Conservation (phyloP, 164 flowering plant genomes). For the Euptelea pleiosperma region DNA sequence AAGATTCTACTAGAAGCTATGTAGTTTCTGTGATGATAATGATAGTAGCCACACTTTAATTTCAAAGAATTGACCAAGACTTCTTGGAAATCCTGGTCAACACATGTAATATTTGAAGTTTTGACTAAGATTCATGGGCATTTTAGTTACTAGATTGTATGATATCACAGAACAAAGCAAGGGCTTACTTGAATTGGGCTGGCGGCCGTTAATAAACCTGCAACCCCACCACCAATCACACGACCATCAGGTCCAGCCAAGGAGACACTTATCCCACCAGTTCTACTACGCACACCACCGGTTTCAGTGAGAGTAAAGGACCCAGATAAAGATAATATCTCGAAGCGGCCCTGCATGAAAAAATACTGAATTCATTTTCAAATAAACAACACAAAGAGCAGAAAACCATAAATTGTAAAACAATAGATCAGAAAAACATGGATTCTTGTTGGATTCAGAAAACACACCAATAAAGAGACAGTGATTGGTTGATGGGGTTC, state of each 20-base stretch:
- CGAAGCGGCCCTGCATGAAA: constrained; percentile 76
- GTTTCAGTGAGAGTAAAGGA: constrained; percentile 52
- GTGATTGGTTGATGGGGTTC: too few relatives aligned
- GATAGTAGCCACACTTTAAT: too few relatives aligned
- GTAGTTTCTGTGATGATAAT: too few relatives aligned
- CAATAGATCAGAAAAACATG: too few relatives aligned
- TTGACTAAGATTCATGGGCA: too few relatives aligned
- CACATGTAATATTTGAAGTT: not conserved
- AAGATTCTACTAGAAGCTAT: too few relatives aligned
- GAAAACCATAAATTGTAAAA: too few relatives aligned
- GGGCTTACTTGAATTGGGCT: constrained; percentile 72
- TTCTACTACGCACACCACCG: constrained; percentile 49
- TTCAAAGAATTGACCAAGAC: too few relatives aligned
- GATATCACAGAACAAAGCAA: too few relatives aligned
- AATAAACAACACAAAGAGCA: not conserved
- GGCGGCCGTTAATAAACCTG: constrained; percentile 71
- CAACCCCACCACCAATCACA: constrained; percentile 79
- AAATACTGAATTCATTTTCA: not conserved
- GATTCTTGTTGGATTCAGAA: too few relatives aligned
- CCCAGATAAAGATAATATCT: constrained; percentile 73
- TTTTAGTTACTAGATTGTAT: not conserved
- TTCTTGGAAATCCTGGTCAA: not conserved
- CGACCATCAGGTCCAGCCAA: constrained; percentile 91
- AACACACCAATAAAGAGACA: too few relatives aligned
- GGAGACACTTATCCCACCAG: constrained; percentile 79